These are phyloP conservation scores for Trametes elegans DNA, from an alignment of 768 basidiomycete genomes.

Conservation along the genomic window DNA sequence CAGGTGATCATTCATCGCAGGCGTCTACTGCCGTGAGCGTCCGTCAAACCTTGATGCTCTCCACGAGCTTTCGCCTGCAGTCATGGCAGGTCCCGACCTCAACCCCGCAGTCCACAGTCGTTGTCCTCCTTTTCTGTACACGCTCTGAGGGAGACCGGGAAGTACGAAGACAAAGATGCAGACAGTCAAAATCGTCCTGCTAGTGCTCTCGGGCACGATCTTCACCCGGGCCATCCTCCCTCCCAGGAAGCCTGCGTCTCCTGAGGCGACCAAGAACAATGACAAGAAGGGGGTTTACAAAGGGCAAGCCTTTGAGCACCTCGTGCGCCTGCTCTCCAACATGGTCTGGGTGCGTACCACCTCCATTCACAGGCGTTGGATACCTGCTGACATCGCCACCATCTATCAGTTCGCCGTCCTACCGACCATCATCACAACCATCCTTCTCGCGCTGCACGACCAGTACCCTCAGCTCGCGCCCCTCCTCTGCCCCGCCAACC, in stretches of 20 bases:
- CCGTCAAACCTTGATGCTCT: too few relatives aligned
- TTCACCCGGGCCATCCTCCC: not conserved
- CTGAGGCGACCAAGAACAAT: too few relatives aligned
- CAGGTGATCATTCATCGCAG: too few relatives aligned
- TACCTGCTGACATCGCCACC: not conserved
- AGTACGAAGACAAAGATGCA: too few relatives aligned
- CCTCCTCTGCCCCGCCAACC: not conserved
- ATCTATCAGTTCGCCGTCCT: not conserved
- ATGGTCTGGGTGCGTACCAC: not conserved
- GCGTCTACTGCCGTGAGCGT: too few relatives aligned
- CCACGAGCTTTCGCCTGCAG: too few relatives aligned
- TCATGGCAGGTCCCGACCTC: too few relatives aligned
- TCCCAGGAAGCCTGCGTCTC: not conserved
- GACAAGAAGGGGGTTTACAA: constrained; percentile 1
- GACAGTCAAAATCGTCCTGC: not conserved
- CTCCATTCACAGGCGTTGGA: not conserved
- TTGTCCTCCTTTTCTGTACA: too few relatives aligned
- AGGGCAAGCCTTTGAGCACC: constrained; percentile 1
- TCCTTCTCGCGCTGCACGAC: not conserved
- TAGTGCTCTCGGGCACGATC: not conserved
- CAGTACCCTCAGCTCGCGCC: not conserved
- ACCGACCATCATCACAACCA: not conserved
- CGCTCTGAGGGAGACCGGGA: too few relatives aligned
- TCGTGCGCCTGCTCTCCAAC: constrained; percentile 5
- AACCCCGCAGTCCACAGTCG: too few relatives aligned